Base-by-base conservation (phyloP, 2,329 filamentous ascomycete species). In the Fusarium bactridioides region DNA sequence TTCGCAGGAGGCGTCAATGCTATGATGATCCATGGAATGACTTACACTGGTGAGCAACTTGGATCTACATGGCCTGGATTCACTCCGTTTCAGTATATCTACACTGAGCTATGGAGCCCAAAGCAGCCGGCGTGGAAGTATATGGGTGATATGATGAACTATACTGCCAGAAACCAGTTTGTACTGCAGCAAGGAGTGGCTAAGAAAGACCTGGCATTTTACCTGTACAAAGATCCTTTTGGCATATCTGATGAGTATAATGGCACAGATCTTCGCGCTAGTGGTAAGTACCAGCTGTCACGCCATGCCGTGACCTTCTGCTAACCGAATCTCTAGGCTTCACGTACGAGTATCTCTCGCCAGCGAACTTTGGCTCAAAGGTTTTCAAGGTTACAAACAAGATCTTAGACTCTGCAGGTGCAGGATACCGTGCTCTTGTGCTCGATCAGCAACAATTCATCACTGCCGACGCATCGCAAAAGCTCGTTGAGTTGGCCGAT, bases 351-450 rank as follows among this genome's bases (percentile, higher is more conserved):
- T 47, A 47, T 29, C 3, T 47, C 0, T 47, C 44, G 25, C 44
- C 44, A 11, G 25, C 44, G 0, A 29, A 47, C 25, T n/a, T 47
- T 29, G 25, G 25, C 2, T 29, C 44, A 1, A 47, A 29, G 10
- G 2, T 7, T 0, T 11, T 29, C 10, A n/a, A 29, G 19, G 44
- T 29, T 3, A 2, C 44, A 2, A n/a, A 47, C 7, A 47, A 3
- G 25, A 2, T 29, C 3, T 11, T 29, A 4, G 44, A 47, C 25
- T 1, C 25, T 3, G 3, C 25, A 16, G 44, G 44, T 16, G 25
- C 25, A 47, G 44, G 19, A n/a, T 47, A 47, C 3, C 19, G 44
- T 0, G 44, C 44, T 2, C 13, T 47, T 3, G 4, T 47, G 3
- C 19, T 47, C 13, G 6, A 47, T 5, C 19, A 29, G 13, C 25